Evolutionary conservation across 352 stramenopile species (phyloP).

Genomic region (Salisapilia sapeloensis): DNA sequence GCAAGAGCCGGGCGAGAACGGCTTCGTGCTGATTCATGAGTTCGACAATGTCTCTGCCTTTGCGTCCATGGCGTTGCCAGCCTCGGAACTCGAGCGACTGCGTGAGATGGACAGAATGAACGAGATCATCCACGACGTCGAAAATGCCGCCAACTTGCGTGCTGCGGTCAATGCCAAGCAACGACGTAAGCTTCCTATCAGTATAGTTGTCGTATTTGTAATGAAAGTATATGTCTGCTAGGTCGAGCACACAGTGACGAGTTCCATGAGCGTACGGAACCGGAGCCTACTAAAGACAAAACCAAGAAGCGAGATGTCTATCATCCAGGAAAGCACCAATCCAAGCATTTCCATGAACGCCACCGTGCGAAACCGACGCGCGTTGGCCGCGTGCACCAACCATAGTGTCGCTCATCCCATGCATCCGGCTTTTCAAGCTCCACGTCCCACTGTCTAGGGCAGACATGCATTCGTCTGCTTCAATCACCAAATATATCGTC

Average conservation of each 20-base stretch:
- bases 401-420: conserved; percentile 18
- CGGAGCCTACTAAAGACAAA: conserved; percentile 20
- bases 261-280: conserved; percentile 40
- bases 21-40: conserved; percentile 59
- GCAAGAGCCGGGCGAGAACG: conserved; percentile 28
- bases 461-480: too few species aligned
- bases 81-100: conserved; percentile 33
- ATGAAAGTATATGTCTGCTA: neutral
- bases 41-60: conserved; percentile 37
- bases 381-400: conserved; percentile 44
- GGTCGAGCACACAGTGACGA: conserved; percentile 33
- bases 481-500: too few species aligned
- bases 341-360: conserved; percentile 21
- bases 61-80: conserved; percentile 15
- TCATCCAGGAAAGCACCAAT: conserved; percentile 14
- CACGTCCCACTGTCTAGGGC: too few species aligned
- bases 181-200: conserved; percentile 11
- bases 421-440: too few species aligned
- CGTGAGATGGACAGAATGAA: conserved; percentile 68
- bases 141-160: conserved; percentile 41
- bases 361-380: conserved; percentile 34
- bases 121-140: conserved; percentile 45
- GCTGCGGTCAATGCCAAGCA: conserved; percentile 41
- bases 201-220: neutral
- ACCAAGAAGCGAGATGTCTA: conserved; percentile 30